Conservation (phyloP, 1,284 basidiomycete species). For the Ceraceosorus bombacis region DNA sequence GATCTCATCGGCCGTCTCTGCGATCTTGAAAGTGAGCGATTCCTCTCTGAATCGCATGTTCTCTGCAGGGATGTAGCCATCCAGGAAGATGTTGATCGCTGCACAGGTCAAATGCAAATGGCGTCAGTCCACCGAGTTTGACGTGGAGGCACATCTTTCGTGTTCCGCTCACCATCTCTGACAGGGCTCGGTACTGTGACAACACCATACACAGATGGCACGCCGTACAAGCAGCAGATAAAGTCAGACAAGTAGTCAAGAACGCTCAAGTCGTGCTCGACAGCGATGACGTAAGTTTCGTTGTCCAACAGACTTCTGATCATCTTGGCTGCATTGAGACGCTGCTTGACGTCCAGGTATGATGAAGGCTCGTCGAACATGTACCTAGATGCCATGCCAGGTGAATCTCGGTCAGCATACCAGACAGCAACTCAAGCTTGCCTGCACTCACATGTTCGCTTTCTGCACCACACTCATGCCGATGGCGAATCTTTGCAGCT, state of each 20-base stretch:
- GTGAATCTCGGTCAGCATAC: constrained; percentile 1
- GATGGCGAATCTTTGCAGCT: constrained; percentile 48
- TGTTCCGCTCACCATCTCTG: constrained; percentile 28
- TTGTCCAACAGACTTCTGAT: constrained; percentile 45
- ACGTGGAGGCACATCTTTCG: too few relatives aligned
- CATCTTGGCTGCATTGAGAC: constrained; percentile 46
- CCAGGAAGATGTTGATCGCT: constrained; percentile 47
- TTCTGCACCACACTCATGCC: constrained; percentile 47
- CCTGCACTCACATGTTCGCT: constrained; percentile 38
- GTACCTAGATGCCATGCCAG: constrained; percentile 19
- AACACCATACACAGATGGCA: constrained; percentile 47
- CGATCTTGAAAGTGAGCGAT: constrained; percentile 46
- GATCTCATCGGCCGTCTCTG: constrained; percentile 46
- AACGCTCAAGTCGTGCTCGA: constrained; percentile 47
- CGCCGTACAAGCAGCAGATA: constrained; percentile 48
- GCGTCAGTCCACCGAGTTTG: too few relatives aligned
- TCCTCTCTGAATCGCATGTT: constrained; percentile 49
- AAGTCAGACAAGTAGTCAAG: constrained; percentile 48
- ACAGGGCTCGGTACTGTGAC: constrained; percentile 46
- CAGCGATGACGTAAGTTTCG: constrained; percentile 47
- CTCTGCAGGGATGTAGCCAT: constrained; percentile 47
- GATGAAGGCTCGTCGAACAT: constrained; percentile 49
- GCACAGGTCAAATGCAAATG: neutral
- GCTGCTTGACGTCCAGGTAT: constrained; percentile 48
- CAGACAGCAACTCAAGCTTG: neutral